Conservation (phyloP, 495 filamentous ascomycete species). For the Aspergillus carlsbadensis region DNA sequence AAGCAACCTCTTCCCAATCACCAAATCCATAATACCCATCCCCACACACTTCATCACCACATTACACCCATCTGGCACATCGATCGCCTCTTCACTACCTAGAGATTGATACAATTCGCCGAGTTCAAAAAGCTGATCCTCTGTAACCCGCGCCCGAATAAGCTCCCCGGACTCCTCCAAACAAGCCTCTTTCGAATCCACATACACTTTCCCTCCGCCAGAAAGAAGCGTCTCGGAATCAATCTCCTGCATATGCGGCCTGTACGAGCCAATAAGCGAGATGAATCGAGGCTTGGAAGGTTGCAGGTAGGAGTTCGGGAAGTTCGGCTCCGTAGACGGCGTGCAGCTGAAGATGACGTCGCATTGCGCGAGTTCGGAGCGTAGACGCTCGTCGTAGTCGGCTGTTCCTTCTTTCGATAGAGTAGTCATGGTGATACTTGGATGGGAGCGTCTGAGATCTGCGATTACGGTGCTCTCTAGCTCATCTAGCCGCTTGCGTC, state of each 20-base stretch:
- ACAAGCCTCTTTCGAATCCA: constrained; percentile 78
- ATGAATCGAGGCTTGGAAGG: constrained; percentile 66
- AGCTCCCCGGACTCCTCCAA: constrained; percentile 87
- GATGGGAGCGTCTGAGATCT: constrained; percentile 27
- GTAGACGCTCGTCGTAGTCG: constrained; percentile 29
- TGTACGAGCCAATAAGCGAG: constrained; percentile 81
- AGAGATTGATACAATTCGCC: constrained; percentile 71
- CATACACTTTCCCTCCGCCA: constrained; percentile 69
- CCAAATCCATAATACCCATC: constrained; percentile 49
- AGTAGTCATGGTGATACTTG: constrained; percentile 20
- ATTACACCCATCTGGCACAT: constrained; percentile 55
- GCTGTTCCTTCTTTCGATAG: constrained; percentile 32
- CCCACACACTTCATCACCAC: constrained; percentile 56
- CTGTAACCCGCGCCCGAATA: constrained; percentile 66
- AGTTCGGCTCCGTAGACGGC: constrained; percentile 60
- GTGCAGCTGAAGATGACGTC: constrained; percentile 84
- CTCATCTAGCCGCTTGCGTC: constrained; percentile 48
- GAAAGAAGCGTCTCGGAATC: constrained; percentile 74
- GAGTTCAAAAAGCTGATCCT: constrained; percentile 75
- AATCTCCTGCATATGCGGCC: constrained; percentile 81
- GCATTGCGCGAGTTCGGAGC: constrained; percentile 31
- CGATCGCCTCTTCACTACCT: constrained; percentile 20
- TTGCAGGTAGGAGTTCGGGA: constrained; percentile 53
- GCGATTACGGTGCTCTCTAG: constrained; percentile 28
- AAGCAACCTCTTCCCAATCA: constrained; percentile 67